Evolutionary conservation across 345 rosid species (phyloP).

Genomic region (Combretum micranthum): DNA sequence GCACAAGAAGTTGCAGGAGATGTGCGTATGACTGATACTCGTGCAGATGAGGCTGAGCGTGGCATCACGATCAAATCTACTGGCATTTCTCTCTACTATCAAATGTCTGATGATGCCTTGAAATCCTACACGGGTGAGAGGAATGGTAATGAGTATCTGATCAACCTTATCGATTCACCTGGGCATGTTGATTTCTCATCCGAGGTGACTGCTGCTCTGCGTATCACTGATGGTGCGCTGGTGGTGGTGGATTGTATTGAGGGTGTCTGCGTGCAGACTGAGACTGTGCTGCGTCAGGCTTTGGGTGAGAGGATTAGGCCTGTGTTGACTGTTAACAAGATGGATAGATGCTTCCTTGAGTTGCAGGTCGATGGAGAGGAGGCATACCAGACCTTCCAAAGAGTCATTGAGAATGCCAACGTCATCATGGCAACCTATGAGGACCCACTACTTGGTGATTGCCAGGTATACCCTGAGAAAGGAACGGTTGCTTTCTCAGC

Average conservation of each 20-base stretch:
- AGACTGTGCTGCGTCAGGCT: conserved; percentile 78
- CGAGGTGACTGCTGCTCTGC: conserved; percentile 87
- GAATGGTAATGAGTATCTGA: conserved; percentile 63
- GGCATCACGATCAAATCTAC: conserved; percentile 84
- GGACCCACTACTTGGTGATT: conserved; percentile 82
- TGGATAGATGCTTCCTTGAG: conserved; percentile 91
- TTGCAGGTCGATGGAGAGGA: conserved; percentile 90
- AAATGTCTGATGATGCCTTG: conserved; percentile 47
- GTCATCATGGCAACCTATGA: conserved; percentile 87
- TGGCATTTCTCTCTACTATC: conserved; percentile 73
- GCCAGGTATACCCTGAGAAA: conserved; percentile 72
- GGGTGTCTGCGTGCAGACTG: conserved; percentile 86
- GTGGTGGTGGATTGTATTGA: conserved; percentile 82
- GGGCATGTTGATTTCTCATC: conserved; percentile 85
- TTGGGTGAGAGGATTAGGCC: conserved; percentile 86
- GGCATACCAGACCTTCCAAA: conserved; percentile 69
- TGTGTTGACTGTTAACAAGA: conserved; percentile 79
- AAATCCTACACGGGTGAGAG: conserved; percentile 59
- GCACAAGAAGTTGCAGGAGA: conserved; percentile 91
- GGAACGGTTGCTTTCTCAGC: conserved; percentile 89
- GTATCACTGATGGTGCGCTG: conserved; percentile 84
- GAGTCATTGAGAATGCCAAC: conserved; percentile 80
- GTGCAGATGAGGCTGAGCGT: conserved; percentile 87
- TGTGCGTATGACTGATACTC: conserved; percentile 86
- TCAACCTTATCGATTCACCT: conserved; percentile 80